Evolutionary conservation across 352 stramenopile species (phyloP).

Genomic region (Elongisporangium senticosum): DNA sequence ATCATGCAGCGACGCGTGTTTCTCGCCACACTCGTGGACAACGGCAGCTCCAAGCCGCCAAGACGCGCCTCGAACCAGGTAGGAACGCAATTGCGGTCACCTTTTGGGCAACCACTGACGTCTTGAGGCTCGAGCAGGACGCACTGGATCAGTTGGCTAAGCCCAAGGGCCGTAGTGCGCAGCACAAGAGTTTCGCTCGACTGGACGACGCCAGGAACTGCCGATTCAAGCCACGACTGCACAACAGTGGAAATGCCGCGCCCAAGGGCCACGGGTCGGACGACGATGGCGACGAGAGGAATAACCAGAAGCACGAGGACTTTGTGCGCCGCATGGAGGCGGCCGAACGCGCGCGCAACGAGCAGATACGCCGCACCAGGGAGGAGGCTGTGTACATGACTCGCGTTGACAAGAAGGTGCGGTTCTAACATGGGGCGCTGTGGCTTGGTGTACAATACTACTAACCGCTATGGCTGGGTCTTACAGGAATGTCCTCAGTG

Average conservation of each 20-base stretch:
- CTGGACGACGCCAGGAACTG: slow-evolving; percentile 58
- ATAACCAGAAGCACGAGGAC: slow-evolving; percentile 33
- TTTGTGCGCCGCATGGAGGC: slow-evolving; percentile 75
- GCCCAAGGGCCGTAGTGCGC: slow-evolving; percentile 17
- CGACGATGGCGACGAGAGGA: slow-evolving; percentile 26
- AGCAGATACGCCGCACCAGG: slow-evolving; percentile 53
- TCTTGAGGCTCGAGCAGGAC: slow-evolving; percentile 8
- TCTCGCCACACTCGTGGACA: slow-evolving; percentile 39
- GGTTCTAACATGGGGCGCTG: not conserved
- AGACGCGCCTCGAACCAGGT: slow-evolving; percentile 26
- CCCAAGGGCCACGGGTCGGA: slow-evolving; percentile 27
- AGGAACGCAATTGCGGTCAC: not conserved
- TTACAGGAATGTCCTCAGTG: slow-evolving; percentile 56
- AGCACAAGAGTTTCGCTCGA: slow-evolving; percentile 22
- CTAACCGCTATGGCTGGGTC: not conserved
- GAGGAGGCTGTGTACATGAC: slow-evolving; percentile 51
- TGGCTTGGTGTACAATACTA: not conserved
- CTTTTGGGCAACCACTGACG: not conserved
- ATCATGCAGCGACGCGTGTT: slow-evolving; percentile 56
- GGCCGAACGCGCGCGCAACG: slow-evolving; percentile 45
- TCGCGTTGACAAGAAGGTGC: slow-evolving; percentile 65
- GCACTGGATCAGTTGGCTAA: slow-evolving; percentile 45
- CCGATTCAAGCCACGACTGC: slow-evolving; percentile 41
- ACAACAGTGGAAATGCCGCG: slow-evolving; percentile 15
- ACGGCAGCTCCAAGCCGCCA: slow-evolving; percentile 5